These are phyloP conservation scores for Tolypocladium paradoxum DNA, from an alignment of 2,329 filamentous ascomycete species.

Conservation along the genomic window DNA sequence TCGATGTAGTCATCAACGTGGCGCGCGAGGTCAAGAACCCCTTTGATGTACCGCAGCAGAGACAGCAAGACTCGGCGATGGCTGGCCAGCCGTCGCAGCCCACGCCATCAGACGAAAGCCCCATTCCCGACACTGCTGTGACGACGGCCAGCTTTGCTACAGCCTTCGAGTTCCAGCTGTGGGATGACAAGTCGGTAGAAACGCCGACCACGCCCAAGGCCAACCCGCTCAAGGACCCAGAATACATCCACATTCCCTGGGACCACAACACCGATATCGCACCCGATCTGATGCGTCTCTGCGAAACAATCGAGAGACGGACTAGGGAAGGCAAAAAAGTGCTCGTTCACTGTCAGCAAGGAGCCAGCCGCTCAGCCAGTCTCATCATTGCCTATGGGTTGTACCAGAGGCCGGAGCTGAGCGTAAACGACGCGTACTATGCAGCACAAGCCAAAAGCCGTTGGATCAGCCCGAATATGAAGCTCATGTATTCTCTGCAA, in stretches of 20 bases:
- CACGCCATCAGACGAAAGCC: constrained; percentile 28
- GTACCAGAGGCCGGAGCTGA: constrained; percentile 65
- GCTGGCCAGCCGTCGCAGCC: constrained; percentile 14
- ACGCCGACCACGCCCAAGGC: constrained; percentile 48
- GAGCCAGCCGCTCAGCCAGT: constrained; percentile 74
- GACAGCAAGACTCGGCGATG: constrained; percentile 11
- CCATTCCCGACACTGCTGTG: constrained; percentile 41
- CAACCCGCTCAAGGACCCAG: constrained; percentile 43
- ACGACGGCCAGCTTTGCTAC: constrained; percentile 49
- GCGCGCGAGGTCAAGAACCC: constrained; percentile 74
- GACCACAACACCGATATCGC: constrained; percentile 84
- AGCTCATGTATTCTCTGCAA: constrained; percentile 78
- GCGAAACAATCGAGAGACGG: constrained; percentile 64
- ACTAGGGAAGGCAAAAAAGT: constrained; percentile 67
- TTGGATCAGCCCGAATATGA: constrained; percentile 91
- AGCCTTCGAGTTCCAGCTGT: constrained; percentile 44
- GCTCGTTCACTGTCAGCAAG: constrained; percentile 76
- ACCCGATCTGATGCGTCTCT: constrained; percentile 62
- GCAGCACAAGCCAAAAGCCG: constrained; percentile 69
- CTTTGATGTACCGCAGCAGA: constrained; percentile 35
- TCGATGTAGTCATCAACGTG: constrained; percentile 78
- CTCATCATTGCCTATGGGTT: constrained; percentile 79
- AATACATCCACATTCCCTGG: constrained; percentile 83
- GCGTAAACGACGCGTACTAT: constrained; percentile 75
- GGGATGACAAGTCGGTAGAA: constrained; percentile 23